Percentiles rank a stretch among this genome's conserved stretches.
Conservation (phyloP, 2,329 filamentous ascomycete genomes). For the Fusarium nematophilum region DNA sequence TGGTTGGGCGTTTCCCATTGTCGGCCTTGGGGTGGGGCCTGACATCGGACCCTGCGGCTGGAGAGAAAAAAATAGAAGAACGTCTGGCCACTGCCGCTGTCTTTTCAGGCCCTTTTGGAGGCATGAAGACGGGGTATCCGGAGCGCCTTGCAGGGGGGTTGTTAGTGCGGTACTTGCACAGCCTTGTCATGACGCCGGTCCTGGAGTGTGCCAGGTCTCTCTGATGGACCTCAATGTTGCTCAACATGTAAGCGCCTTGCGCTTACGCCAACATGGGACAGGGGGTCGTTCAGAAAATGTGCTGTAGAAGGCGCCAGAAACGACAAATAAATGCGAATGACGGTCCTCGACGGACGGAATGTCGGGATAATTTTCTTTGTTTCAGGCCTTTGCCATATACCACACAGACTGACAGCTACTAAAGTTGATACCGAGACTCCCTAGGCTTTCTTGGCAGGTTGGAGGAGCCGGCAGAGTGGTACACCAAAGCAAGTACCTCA, state of each 20-base stretch:
- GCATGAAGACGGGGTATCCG: background rate
- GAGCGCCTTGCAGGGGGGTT: conserved; percentile 21
- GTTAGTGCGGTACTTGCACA: conserved; percentile 42
- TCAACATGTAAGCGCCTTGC: conserved; percentile 20
- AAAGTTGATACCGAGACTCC: no score
- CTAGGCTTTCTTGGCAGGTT: no score
- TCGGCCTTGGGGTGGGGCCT: conserved; percentile 17
- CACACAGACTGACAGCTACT: no score
- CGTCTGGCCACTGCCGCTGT: conserved; percentile 31
- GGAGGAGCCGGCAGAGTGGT: conserved; percentile 20
- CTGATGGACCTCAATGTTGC: background rate
- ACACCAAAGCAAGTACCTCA: conserved; percentile 12
- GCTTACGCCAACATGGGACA: conserved; percentile 14
- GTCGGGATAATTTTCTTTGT: no score
- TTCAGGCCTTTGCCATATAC: no score
- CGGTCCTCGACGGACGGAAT: no score
- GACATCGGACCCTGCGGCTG: conserved; percentile 44
- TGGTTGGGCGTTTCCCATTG: conserved; percentile 3
- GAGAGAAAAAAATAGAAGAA: conserved; percentile 41
- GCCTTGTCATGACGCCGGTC: conserved; percentile 33
- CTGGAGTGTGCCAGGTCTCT: background rate
- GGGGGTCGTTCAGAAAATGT: no score
- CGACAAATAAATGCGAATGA: no score
- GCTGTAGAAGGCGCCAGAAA: no score
- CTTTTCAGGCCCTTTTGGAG: conserved; percentile 19